Percentiles rank a stretch among this genome's conserved stretches.
These are phyloP conservation scores for Gossypium anomalum DNA, from an alignment of 345 rosid genomes.

Conservation along the genomic window DNA sequence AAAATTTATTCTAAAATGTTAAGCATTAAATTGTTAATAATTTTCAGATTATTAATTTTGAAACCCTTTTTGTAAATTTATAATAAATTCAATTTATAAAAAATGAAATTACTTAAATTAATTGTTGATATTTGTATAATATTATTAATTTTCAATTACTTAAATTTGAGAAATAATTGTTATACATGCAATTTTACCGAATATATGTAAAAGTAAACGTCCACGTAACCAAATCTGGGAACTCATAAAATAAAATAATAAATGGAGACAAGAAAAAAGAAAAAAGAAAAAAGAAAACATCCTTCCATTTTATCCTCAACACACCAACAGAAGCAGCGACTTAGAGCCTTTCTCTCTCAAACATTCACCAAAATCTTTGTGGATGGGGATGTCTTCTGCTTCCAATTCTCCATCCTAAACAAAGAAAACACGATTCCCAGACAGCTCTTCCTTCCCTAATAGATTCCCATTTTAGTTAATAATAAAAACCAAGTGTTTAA, in stretches of 20 bases:
- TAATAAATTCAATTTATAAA: no score
- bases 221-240: neutral
- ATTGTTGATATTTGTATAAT: no score
- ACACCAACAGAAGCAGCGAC: neutral
- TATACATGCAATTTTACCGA: no score
- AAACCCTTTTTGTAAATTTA: no score
- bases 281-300: no score
- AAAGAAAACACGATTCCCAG: neutral
- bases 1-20: no score
- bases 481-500: no score
- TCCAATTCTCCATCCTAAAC: slow-evolving; percentile 19
- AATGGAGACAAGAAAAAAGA: neutral
- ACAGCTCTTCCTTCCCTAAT: neutral
- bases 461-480: slow-evolving; percentile 5
- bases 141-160: no score
- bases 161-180: no score
- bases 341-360: neutral
- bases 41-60: no score
- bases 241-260: neutral
- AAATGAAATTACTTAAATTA: no score
- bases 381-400: slow-evolving; percentile 34
- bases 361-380: slow-evolving; percentile 1
- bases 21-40: no score
- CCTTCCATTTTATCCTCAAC: slow-evolving; percentile 8
- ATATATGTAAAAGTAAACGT: neutral